Conservation (phyloP, 345 rosid genomes). For the Ceriops zippeliana region DNA sequence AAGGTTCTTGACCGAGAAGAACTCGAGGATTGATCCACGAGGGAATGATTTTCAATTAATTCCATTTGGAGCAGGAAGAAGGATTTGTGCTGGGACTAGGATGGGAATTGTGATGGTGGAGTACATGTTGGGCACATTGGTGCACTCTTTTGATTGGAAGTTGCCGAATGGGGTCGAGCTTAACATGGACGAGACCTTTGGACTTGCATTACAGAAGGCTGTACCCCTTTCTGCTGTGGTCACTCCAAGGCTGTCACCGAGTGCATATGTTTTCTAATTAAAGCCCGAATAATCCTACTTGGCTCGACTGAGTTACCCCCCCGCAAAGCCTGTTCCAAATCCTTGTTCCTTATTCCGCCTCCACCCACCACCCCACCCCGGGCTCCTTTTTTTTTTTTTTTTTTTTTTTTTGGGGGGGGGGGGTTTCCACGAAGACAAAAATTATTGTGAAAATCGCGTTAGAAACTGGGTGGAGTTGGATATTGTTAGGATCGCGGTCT, state of each 20-base stretch:
- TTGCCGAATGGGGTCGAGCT: conserved; percentile 30
- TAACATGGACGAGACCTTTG: conserved; percentile 58
- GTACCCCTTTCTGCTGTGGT: conserved; percentile 49
- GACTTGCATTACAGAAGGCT: conserved; percentile 52
- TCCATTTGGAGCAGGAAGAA: conserved; percentile 53
- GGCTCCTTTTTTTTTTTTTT: no score
- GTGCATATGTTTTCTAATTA: conserved; percentile 27
- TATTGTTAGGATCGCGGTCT: no score
- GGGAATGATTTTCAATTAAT: conserved; percentile 53
- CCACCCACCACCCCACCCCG: no score
- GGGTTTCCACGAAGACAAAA: no score
- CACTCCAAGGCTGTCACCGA: conserved; percentile 37
- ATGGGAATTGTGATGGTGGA: conserved; percentile 51
- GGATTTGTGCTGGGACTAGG: conserved; percentile 57
- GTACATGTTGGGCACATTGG: conserved; percentile 46
- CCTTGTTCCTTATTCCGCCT: no score
- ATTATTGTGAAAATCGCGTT: no score
- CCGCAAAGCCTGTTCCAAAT: no score
- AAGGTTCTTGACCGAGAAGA: conserved; percentile 31
- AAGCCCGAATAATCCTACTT: no score
- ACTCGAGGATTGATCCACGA: conserved; percentile 34
- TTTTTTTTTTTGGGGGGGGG: no score
- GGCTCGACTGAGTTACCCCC: no score
- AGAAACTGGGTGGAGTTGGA: no score
- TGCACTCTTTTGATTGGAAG: conserved; percentile 57